These are phyloP conservation scores for Globisporangium megalacanthum DNA, from an alignment of 352 stramenopile species.

Conservation along the genomic window DNA sequence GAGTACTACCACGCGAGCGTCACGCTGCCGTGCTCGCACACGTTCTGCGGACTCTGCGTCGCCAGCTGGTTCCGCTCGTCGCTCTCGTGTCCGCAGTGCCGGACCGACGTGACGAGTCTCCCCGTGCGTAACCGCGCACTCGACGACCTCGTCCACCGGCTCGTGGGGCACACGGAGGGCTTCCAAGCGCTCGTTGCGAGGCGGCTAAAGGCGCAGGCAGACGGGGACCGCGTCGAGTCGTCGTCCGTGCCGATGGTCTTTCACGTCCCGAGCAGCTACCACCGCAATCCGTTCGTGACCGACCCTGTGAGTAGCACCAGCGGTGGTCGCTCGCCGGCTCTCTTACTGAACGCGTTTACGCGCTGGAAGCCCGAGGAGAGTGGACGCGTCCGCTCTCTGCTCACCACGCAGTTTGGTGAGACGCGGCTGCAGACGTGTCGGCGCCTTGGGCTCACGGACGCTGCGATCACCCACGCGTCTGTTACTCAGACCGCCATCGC, in stretches of 20 bases:
- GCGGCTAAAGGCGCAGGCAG: conserved; percentile 24
- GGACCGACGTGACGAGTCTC: conserved; percentile 47
- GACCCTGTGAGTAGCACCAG: neutral
- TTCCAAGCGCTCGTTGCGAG: conserved; percentile 44
- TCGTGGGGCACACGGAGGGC: conserved; percentile 59
- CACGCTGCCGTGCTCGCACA: conserved; percentile 80
- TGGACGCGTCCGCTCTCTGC: conserved; percentile 35
- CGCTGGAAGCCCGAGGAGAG: conserved; percentile 45
- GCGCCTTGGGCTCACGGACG: conserved; percentile 58
- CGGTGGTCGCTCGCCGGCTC: conserved; percentile 3
- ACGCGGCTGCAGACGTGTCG: conserved; percentile 50
- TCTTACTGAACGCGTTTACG: conserved; percentile 41
- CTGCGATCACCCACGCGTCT: conserved; percentile 41
- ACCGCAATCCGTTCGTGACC: conserved; percentile 7
- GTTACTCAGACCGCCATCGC: conserved; percentile 45
- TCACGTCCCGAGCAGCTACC: neutral
- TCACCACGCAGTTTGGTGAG: conserved; percentile 58
- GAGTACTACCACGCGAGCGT: conserved; percentile 76
- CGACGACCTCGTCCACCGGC: conserved; percentile 64
- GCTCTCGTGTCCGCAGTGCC: conserved; percentile 76
- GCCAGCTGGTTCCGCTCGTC: conserved; percentile 73
- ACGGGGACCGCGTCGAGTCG: conserved; percentile 11
- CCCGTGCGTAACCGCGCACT: conserved; percentile 78
- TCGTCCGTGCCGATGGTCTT: neutral
- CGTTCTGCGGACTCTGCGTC: conserved; percentile 77